Base-by-base conservation (phyloP, 2,329 filamentous ascomycete genomes). In the Rhexocercosporidium sp. region DNA sequence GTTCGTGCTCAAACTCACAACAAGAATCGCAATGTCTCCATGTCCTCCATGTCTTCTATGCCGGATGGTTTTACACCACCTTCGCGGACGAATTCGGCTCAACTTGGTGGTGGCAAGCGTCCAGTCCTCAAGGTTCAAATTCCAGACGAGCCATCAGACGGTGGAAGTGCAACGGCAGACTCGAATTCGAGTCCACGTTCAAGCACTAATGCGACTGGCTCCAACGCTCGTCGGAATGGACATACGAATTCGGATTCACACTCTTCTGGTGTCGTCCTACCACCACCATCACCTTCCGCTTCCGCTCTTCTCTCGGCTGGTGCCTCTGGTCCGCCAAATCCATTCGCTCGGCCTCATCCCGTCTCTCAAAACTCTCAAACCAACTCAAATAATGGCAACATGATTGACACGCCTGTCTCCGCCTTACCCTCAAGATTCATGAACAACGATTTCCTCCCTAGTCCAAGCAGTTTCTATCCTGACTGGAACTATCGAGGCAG, bases 51-150 rank as follows among this genome's bases (percentile, higher is more conserved):
- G 3, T 87, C 91, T 0, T 89, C 88, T 0, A 84, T 90, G 34
- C 85, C 91, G 0, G 90, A 93, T 44, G 87, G 82, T 0, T 87
- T 93, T 71, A 87, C 88, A 11, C 91, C 92, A 7, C 92, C 93
- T 0, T 90, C 90, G 22, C 86, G 93, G 44, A 89, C 92, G n/a
- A 94, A 92, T 76, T 96, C 92, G 71, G 81, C 91, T 67, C 88
- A 90, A 71, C 82, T 87, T 81, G 85, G 68, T 12, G 88, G 87
- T 64, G 88, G 88, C 9, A 89, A 92, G 74, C 87, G 94, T 64
- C 96, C 96, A 2, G 88, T 93, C 62, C 84, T 99, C 56, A 97
- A 93, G 73, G 93, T 99, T 4, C 94, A 97, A 76, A 99, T 99
- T 74, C 96, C 96, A 0, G 95, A 94, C 72, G 96, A 97, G 75